Evolutionary conservation across 73 alveolate species (phyloP).

Genomic region (Paramecium bursaria): DNA sequence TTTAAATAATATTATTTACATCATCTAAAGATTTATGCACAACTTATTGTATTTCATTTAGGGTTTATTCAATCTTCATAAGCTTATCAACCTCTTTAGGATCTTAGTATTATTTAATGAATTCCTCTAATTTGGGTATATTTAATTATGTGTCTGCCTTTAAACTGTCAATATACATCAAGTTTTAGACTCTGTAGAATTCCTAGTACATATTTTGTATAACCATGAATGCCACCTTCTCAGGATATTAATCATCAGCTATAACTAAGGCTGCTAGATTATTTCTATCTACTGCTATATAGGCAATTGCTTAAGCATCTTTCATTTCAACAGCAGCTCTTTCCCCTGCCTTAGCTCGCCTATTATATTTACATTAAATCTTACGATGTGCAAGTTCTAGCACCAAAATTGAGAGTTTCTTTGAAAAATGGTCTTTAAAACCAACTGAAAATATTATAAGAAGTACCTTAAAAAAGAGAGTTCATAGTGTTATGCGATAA

Average conservation of each 20-base stretch:
- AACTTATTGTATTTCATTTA: conserved; percentile 88
- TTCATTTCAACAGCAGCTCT: conserved; percentile 83
- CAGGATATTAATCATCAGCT: conserved; percentile 94
- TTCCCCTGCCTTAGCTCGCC: conserved; percentile 84
- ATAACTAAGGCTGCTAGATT: conserved; percentile 85
- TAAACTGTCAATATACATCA: conserved; percentile 50
- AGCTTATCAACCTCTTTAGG: conserved; percentile 93
- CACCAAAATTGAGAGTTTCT: conserved; percentile 79
- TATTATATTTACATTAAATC: not conserved
- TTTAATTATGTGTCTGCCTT: conserved; percentile 83
- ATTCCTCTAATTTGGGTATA: conserved; percentile 81
- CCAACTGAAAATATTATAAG: conserved; percentile 64
- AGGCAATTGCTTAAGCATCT: conserved; percentile 82
- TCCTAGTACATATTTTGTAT: conserved; percentile 82
- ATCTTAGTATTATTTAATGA: conserved; percentile 87
- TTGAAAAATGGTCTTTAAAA: conserved; percentile 68
- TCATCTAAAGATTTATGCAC: conserved; percentile 92
- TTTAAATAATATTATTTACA: not conserved
- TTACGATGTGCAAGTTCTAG: conserved; percentile 76
- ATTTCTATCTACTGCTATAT: conserved; percentile 73
- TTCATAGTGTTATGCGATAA: conserved; percentile 73
- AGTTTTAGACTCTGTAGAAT: conserved; percentile 70
- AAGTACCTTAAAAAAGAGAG: conserved; percentile 79
- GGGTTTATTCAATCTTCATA: conserved; percentile 85
- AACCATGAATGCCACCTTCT: conserved; percentile 90